These are phyloP conservation scores for Candida bentonensis DNA, from an alignment of 805 yeast species.

Conservation along the genomic window DNA sequence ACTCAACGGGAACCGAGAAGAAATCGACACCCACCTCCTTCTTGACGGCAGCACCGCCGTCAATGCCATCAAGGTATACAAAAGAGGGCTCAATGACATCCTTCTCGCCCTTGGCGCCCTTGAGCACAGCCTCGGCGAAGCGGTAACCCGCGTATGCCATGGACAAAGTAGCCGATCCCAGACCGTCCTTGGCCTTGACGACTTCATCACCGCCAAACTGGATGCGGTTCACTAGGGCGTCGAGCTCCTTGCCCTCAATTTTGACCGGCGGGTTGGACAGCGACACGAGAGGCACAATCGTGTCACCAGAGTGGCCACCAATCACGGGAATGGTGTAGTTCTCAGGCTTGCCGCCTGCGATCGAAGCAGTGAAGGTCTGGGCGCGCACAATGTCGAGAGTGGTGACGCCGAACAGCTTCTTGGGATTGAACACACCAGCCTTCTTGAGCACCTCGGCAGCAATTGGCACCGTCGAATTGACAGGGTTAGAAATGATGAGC, in stretches of 20 bases:
- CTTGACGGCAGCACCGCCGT: constrained; percentile 48
- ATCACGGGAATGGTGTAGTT: constrained; percentile 53
- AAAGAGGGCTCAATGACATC: constrained; percentile 35
- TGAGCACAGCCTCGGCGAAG: constrained; percentile 47
- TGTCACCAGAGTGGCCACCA: constrained; percentile 94
- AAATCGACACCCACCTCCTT: constrained; percentile 60
- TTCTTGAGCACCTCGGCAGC: constrained; percentile 66
- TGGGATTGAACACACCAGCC: constrained; percentile 54
- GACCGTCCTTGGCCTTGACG: constrained; percentile 87
- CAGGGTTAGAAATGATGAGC: constrained; percentile 82
- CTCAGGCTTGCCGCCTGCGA: constrained; percentile 31
- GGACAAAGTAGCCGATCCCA: constrained; percentile 87
- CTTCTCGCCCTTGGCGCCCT: constrained; percentile 28
- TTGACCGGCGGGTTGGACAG: constrained; percentile 20
- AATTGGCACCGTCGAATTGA: constrained; percentile 84
- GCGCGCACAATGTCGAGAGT: constrained; percentile 81
- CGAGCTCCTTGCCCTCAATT: constrained; percentile 26
- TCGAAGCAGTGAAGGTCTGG: constrained; percentile 58
- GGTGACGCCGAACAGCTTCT: constrained; percentile 74
- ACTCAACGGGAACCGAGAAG: constrained; percentile 61
- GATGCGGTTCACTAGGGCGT: constrained; percentile 68
- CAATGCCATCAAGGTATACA: constrained; percentile 24
- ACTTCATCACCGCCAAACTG: constrained; percentile 97
- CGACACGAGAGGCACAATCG: constrained; percentile 77
- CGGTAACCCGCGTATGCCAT: constrained; percentile 92